A percentile compares a stretch with the other conserved stretches of the same genome.
These are phyloP conservation scores for Fraxinus quadrangulata DNA, from an alignment of 257 asterid genomes.

Conservation along the genomic window DNA sequence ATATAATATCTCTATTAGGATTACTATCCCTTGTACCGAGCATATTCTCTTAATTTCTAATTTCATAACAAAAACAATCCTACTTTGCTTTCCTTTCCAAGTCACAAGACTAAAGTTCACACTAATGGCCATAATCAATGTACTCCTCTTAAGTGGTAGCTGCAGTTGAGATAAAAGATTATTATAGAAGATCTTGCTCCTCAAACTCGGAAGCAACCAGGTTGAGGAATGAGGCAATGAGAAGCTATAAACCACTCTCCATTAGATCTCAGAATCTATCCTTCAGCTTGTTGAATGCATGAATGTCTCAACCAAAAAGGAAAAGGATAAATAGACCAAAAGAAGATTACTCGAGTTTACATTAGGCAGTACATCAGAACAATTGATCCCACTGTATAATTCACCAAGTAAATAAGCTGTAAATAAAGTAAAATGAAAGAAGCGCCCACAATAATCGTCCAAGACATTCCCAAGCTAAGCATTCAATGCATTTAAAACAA, in stretches of 20 bases:
- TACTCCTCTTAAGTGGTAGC: not conserved
- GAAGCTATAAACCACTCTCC: not conserved
- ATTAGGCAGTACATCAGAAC: not conserved
- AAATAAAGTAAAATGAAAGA: not conserved
- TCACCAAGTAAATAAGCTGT: not conserved
- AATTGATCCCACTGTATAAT: not conserved
- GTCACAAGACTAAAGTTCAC: not conserved
- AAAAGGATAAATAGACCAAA: not conserved
- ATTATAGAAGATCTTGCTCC: not conserved
- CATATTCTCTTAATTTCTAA: slow-evolving; percentile 9
- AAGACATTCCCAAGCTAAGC: not conserved
- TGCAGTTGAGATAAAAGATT: not conserved
- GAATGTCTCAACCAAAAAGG: not conserved
- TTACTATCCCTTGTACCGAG: not conserved
- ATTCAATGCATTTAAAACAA: not conserved
- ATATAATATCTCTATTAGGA: too few relatives aligned
- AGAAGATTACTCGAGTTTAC: not conserved
- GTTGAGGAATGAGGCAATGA: not conserved
- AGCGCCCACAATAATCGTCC: not conserved
- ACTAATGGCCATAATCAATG: not conserved
- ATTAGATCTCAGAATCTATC: not conserved
- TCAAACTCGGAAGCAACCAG: not conserved
- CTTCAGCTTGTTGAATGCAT: not conserved
- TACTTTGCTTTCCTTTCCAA: not conserved
- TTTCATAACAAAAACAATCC: not conserved